Evolutionary conservation across 2,329 filamentous ascomycete genomes (phyloP).

Genomic region (Parastagonospora avenae): DNA sequence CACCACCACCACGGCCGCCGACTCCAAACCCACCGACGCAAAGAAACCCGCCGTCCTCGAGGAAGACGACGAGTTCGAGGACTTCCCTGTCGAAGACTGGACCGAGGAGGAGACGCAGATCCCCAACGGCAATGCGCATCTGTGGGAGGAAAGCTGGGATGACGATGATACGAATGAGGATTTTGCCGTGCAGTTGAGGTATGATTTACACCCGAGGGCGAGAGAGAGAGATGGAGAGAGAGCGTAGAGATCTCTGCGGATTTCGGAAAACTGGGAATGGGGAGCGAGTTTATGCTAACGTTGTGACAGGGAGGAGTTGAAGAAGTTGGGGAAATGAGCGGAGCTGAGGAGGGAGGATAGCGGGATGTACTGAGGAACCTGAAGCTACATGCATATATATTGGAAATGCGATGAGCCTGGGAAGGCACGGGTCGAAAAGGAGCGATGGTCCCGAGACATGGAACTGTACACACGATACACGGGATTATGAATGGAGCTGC

Average conservation of each 20-base stretch:
- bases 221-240: background rate
- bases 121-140: conserved; percentile 75
- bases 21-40: conserved; percentile 51
- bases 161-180: conserved; percentile 97
- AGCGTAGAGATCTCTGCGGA: no score
- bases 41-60: conserved; percentile 74
- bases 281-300: no score
- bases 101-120: conserved; percentile 87
- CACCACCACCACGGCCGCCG: conserved; percentile 41
- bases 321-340: conserved; percentile 79
- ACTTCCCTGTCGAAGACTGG: conserved; percentile 99
- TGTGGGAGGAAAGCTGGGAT: conserved; percentile 99
- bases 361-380: background rate
- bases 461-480: background rate
- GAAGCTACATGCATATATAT: no score
- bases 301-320: conserved; percentile 76
- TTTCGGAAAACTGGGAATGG: no score
- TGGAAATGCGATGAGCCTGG: no score
- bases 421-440: no score
- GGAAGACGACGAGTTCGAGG: conserved; percentile 98
- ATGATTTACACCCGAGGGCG: no score
- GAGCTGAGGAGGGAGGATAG: background rate
- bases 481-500: background rate
- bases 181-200: conserved; percentile 94
- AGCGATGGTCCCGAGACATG: background rate